phyloP scores from a whole-genome alignment of 768 basidiomycete genomes.

The Cystobasidium tubakii region DNA sequence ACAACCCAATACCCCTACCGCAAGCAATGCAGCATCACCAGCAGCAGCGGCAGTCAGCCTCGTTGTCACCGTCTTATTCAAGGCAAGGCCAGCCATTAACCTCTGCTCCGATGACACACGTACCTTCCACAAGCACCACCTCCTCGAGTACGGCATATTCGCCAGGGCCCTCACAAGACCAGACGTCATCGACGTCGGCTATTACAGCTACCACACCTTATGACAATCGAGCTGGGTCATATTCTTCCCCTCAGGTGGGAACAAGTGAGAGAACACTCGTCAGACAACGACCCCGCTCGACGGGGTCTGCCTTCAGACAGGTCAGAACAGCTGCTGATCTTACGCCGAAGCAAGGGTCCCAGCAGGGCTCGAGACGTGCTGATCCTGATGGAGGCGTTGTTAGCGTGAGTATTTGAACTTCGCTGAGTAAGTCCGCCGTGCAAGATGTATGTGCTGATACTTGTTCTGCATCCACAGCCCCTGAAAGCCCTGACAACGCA shows the following conservation, averaged over 20 bases:
- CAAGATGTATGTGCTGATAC: not conserved
- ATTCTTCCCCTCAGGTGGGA: not conserved
- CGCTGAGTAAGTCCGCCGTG: not conserved
- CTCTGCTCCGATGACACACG: not conserved
- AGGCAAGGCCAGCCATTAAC: not conserved
- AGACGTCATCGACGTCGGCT: not conserved
- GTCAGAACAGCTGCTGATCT: constrained; percentile 72
- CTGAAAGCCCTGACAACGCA: constrained; percentile 71
- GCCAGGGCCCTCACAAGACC: not conserved
- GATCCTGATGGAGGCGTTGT: constrained; percentile 63
- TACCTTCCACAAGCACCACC: not conserved
- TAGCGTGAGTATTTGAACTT: constrained; percentile 59
- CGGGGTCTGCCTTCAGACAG: constrained; percentile 63
- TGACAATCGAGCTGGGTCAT: not conserved
- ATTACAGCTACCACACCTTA: not conserved
- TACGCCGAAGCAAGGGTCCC: constrained; percentile 63
- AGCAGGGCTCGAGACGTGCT: constrained; percentile 66
- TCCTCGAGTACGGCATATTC: not conserved
- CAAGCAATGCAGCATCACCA: constrained; percentile 10
- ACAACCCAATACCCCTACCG: not conserved
- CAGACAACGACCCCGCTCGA: not conserved
- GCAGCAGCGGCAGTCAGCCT: constrained; percentile 28
- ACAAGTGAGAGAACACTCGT: not conserved
- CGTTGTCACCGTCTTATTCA: not conserved
- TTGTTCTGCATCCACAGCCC: constrained; percentile 51